phyloP scores from a whole-genome alignment of 352 stramenopile species.

The Phytophthora rubi region DNA sequence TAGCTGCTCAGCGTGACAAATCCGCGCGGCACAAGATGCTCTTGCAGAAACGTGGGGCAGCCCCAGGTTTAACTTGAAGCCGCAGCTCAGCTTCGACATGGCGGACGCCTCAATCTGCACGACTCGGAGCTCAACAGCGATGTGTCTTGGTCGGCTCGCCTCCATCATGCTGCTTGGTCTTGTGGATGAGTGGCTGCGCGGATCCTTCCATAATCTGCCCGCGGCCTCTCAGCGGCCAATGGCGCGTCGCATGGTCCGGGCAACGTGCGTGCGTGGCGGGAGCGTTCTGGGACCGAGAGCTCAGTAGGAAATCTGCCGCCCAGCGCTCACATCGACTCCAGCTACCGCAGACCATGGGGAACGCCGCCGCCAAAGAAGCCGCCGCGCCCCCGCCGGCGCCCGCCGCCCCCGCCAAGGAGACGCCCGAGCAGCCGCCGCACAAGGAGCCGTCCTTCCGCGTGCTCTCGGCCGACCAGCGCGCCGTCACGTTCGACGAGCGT shows the following conservation, averaged over 20 bases:
- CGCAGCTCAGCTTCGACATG: constrained; percentile 6
- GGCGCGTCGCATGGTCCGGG: constrained; percentile 5
- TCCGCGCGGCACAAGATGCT: constrained; percentile 14
- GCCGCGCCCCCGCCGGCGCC: constrained; percentile 6
- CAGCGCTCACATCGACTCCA: constrained; percentile 7
- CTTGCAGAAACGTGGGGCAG: constrained; percentile 16
- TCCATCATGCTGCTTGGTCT: not conserved
- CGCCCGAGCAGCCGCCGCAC: constrained; percentile 3
- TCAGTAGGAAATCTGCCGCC: constrained; percentile 27
- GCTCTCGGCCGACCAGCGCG: constrained; percentile 75
- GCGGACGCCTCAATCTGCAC: too few species aligned
- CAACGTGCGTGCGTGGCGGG: constrained; percentile 24
- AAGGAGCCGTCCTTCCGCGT: constrained; percentile 54
- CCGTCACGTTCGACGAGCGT: constrained; percentile 85
- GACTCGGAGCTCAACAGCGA: too few species aligned
- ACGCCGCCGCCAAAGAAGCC: constrained; percentile 38
- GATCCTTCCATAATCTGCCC: constrained; percentile 24
- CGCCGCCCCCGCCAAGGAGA: not conserved
- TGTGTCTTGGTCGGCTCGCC: not conserved
- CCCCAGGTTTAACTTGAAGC: constrained; percentile 22
- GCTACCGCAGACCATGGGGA: constrained; percentile 28
- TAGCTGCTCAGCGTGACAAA: too few species aligned
- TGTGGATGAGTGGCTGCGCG: constrained; percentile 1
- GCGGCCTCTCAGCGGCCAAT: constrained; percentile 26
- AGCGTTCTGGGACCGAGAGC: not conserved